Evolutionary conservation across 495 filamentous ascomycete genomes (phyloP).

Genomic region (Trichoderma asperelloides): DNA sequence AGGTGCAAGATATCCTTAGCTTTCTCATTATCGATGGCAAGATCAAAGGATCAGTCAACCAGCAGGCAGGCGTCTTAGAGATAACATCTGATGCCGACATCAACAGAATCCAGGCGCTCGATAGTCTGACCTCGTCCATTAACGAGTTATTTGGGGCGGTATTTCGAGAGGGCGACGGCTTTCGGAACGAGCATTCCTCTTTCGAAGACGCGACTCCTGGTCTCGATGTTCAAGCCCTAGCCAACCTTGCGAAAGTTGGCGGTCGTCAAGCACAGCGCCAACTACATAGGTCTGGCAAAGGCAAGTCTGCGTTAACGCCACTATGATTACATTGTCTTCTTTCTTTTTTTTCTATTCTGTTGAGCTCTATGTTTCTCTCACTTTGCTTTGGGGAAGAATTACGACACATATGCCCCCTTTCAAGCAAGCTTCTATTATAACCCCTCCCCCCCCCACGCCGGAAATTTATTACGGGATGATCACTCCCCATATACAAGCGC

Average conservation of each 20-base stretch:
- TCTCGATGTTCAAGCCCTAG: neutral
- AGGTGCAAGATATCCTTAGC: slow-evolving; percentile 88
- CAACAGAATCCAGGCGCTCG: slow-evolving; percentile 63
- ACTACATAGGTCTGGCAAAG: neutral
- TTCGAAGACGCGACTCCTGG: neutral
- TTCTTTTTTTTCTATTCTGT: neutral
- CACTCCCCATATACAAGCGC: neutral
- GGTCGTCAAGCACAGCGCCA: neutral
- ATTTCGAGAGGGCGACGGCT: slow-evolving; percentile 67
- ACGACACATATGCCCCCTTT: no score
- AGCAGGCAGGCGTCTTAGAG: slow-evolving; percentile 72
- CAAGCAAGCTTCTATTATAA: no score
- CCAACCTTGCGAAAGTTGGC: neutral
- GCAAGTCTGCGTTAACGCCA: neutral
- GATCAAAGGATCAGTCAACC: slow-evolving; percentile 81
- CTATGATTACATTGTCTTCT: neutral
- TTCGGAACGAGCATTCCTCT: slow-evolving; percentile 23
- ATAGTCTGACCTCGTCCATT: slow-evolving; percentile 63
- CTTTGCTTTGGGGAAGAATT: no score
- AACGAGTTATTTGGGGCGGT: slow-evolving; percentile 53
- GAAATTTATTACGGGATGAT: neutral
- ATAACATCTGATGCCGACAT: slow-evolving; percentile 67
- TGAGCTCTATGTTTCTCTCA: no score
- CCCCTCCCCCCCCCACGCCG: no score
- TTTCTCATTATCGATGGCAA: slow-evolving; percentile 87